Base-by-base conservation (phyloP, 2,329 filamentous ascomycete species). In the Hortaea werneckii region DNA sequence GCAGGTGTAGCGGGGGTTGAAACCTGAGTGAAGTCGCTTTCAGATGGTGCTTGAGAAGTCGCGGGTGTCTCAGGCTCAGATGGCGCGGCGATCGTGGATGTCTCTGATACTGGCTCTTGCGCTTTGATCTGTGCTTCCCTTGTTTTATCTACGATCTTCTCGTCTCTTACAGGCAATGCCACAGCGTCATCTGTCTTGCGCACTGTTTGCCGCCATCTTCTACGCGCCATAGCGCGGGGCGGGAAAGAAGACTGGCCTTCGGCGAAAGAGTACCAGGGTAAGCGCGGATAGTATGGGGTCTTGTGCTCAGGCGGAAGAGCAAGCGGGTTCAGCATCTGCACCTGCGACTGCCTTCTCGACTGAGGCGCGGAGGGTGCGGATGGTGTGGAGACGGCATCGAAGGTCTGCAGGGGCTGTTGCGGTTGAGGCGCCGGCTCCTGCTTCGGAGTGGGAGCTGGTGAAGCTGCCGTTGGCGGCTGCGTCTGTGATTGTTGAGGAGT, bases 181-280 rank as follows among this genome's bases (percentile, higher is more conserved):
- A 73, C 58, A 26, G 66, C 55, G 37, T 67, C 67, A 32, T 64
- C 64, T 5, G 64, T 59, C 8, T 58, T 56, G 27, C 65, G 65
- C 20, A 64, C 59, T 40, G 63, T 64, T 42, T 61, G 58, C 46
- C 67, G 60, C 52, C 65, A 60, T 43, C 74, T 69, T 54, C 71
- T 69, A 54, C 69, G 67, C 43, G 67, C 65, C 10, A 70, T 67
- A 41, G 69, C 67, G 57, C 71, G 69, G 11, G 71, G 62, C 3
- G 78, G 78, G 55, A 82, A 81, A 2, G 70, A 64, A 29, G 64
- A 41, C 20, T 49, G 45, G 29, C 50, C 64, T 13, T 75, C 72
- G 11, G 74, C 70, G 28, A 74, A 70, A 9, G 78, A 82, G 30
- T 78, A 69, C 78, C 78, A 82, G 8, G 79, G 79, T 13, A 82